Conservation (phyloP, 2,329 filamentous ascomycete genomes). For the Phoma sp. region DNA sequence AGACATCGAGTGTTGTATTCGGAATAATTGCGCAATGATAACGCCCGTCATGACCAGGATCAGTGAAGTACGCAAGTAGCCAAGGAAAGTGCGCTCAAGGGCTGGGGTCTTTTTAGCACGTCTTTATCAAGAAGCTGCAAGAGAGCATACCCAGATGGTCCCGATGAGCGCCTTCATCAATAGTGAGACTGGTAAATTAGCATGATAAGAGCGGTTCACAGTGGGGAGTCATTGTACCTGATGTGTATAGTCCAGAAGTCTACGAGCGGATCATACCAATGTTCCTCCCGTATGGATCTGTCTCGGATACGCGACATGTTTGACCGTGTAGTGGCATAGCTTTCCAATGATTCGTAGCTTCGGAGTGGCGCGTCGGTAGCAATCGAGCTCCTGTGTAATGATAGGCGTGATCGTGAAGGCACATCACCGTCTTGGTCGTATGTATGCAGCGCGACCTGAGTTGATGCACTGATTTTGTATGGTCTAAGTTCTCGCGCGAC, state of each 20-base stretch:
- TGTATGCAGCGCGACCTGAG: background rate
- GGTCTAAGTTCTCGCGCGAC: conserved; percentile 24
- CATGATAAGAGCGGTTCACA: background rate
- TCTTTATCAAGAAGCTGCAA: background rate
- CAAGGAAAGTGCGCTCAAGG: conserved; percentile 75
- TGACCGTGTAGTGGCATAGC: conserved; percentile 12
- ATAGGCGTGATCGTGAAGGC: conserved; percentile 13
- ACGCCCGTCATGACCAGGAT: conserved; percentile 72
- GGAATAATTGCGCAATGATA: conserved; percentile 70
- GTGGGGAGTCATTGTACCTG: conserved; percentile 16
- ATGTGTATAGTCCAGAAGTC: conserved; percentile 59
- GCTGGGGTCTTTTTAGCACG: conserved; percentile 54
- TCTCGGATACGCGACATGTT: background rate
- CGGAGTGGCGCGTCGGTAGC: conserved; percentile 12
- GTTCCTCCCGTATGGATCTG: conserved; percentile 5
- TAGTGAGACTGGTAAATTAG: conserved; percentile 45
- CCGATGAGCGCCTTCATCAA: conserved; percentile 58
- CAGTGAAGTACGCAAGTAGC: conserved; percentile 73
- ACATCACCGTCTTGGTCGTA: background rate
- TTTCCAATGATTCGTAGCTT: conserved; percentile 2
- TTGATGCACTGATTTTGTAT: background rate
- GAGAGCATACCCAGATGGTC: conserved; percentile 61
- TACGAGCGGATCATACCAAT: conserved; percentile 48
- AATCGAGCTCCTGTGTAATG: conserved; percentile 1
- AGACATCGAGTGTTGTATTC: conserved; percentile 59